These are phyloP conservation scores for Psilocybe subaeruginosa DNA, from an alignment of 768 basidiomycete species.

Conservation along the genomic window DNA sequence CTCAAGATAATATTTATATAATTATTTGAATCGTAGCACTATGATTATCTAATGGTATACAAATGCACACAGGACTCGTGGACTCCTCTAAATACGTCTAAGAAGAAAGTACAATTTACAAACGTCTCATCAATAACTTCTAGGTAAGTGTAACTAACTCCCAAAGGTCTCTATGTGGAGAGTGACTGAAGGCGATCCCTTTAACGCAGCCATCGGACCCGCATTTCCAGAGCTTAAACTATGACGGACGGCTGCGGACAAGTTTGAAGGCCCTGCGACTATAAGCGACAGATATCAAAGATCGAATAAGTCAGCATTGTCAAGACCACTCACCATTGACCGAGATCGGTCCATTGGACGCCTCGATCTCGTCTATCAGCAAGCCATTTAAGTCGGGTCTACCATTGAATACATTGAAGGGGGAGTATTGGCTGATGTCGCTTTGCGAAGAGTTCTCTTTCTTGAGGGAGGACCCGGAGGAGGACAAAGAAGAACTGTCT, in stretches of 20 bases:
- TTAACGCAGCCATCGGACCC: background rate
- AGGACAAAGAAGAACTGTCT: background rate
- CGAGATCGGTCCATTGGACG: background rate
- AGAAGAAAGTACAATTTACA: too few relatives aligned
- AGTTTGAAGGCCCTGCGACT: background rate
- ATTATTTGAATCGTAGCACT: too few relatives aligned
- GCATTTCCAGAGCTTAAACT: background rate
- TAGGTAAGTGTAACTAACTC: background rate
- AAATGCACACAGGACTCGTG: too few relatives aligned
- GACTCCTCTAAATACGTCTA: too few relatives aligned
- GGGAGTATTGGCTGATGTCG: background rate
- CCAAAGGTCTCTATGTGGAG: background rate
- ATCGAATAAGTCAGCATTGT: background rate
- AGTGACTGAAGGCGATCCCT: background rate
- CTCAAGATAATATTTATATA: too few relatives aligned
- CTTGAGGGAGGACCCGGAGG: background rate
- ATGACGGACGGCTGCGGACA: background rate
- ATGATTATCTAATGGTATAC: too few relatives aligned
- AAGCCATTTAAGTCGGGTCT: background rate
- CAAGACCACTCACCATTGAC: background rate
- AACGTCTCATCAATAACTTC: background rate
- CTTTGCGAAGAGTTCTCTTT: background rate
- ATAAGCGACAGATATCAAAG: background rate
- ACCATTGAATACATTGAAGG: background rate
- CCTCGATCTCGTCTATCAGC: background rate